Conservation (phyloP, 1,284 basidiomycete genomes). For the Thelephora terrestris region DNA sequence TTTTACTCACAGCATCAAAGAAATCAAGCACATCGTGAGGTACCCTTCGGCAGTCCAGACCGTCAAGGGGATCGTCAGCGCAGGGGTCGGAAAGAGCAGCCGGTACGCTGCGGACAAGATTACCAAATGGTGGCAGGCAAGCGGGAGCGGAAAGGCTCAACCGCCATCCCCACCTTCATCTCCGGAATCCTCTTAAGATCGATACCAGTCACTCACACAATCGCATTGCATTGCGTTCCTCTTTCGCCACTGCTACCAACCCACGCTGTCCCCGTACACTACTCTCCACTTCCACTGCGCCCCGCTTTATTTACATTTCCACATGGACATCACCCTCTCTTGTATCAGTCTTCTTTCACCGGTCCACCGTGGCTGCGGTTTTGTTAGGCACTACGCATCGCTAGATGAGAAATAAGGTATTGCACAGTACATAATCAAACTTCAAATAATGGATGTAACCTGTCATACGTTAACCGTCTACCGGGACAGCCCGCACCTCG, state of each 20-base stretch:
- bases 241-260: neutral
- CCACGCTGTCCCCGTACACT: neutral
- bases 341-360: too few species aligned
- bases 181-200: too few species aligned
- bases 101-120: constrained; percentile 72
- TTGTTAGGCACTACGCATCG: too few species aligned
- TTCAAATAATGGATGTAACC: too few species aligned
- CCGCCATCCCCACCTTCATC: neutral
- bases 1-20: constrained; percentile 26
- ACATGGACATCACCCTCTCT: too few species aligned
- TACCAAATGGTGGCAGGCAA: constrained; percentile 65
- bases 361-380: too few species aligned
- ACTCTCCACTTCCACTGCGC: too few species aligned
- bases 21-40: constrained; percentile 70
- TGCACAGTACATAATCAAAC: neutral
- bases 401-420: neutral
- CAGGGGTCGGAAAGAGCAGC: constrained; percentile 71
- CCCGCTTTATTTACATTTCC: too few species aligned
- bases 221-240: neutral
- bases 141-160: neutral
- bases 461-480: too few species aligned
- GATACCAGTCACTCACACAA: too few species aligned
- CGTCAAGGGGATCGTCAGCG: constrained; percentile 79
- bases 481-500: neutral
- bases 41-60: constrained; percentile 79